Evolutionary conservation across 1,284 basidiomycete species (phyloP).

Genomic region (Volvariella volvacea): DNA sequence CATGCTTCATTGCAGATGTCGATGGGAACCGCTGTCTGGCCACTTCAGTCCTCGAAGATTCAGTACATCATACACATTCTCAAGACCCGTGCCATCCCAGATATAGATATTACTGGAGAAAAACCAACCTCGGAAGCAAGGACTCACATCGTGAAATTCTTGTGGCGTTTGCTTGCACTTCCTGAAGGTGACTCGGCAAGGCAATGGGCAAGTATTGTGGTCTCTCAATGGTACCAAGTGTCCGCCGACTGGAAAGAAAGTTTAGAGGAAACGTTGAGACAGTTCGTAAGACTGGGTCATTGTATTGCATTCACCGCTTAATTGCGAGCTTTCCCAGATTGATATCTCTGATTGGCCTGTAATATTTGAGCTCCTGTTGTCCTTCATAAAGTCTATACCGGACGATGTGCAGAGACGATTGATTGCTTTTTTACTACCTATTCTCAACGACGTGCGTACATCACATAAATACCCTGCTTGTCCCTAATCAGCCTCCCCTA

Average conservation of each 20-base stretch:
- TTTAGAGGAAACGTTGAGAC: slow-evolving; percentile 34
- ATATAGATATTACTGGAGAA: slow-evolving; percentile 29
- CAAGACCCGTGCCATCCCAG: slow-evolving; percentile 41
- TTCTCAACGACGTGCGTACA: slow-evolving; percentile 42
- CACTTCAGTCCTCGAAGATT: slow-evolving; percentile 9
- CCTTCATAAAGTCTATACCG: slow-evolving; percentile 35
- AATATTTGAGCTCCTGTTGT: slow-evolving; percentile 31
- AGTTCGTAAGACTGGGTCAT: slow-evolving; percentile 30
- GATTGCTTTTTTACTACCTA: slow-evolving; percentile 35
- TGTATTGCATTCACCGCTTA: neutral
- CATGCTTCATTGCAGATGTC: slow-evolving; percentile 27
- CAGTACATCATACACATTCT: slow-evolving; percentile 32
- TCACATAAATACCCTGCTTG: neutral
- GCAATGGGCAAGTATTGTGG: slow-evolving; percentile 25
- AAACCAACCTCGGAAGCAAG: slow-evolving; percentile 16
- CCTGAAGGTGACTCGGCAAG: slow-evolving; percentile 20
- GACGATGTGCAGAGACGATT: slow-evolving; percentile 36
- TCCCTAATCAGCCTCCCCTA: neutral
- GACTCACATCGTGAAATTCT: slow-evolving; percentile 26
- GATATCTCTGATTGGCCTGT: slow-evolving; percentile 33
- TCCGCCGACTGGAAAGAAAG: slow-evolving; percentile 32
- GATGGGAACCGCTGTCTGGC: slow-evolving; percentile 20
- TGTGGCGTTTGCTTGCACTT: slow-evolving; percentile 34
- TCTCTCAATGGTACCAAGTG: slow-evolving; percentile 37
- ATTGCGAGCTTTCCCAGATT: slow-evolving; percentile 26